These are phyloP conservation scores for Plantago major DNA, from an alignment of 257 asterid genomes.

Conservation along the genomic window DNA sequence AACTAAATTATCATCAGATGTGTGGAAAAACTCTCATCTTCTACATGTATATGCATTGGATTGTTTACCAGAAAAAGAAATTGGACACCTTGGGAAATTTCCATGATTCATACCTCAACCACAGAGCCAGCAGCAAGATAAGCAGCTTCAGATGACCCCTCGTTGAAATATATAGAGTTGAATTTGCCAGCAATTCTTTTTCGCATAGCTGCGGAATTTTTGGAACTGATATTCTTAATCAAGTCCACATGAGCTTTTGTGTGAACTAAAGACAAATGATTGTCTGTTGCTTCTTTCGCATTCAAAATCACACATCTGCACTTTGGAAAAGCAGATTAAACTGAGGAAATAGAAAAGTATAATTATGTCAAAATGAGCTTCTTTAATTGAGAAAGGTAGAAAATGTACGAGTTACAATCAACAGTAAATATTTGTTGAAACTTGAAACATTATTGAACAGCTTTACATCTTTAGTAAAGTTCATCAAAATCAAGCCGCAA, in stretches of 20 bases:
- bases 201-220: conserved; percentile 34
- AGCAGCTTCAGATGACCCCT: conserved; percentile 90
- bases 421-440: too few relatives aligned
- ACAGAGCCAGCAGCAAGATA: conserved; percentile 92
- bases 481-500: too few relatives aligned
- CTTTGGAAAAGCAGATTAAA: conserved; percentile 2
- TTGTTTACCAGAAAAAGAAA: too few relatives aligned
- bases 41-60: too few relatives aligned
- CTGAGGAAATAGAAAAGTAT: conserved; percentile 11
- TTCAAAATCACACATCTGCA: conserved; percentile 64
- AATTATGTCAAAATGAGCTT: neutral
- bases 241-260: conserved; percentile 53
- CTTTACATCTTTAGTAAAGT: too few relatives aligned
- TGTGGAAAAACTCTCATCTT: too few relatives aligned
- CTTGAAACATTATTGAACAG: too few relatives aligned
- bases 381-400: too few relatives aligned
- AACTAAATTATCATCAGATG: too few relatives aligned
- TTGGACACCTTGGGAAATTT: too few relatives aligned
- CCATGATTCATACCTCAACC: conserved; percentile 50
- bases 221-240: conserved; percentile 63
- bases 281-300: conserved; percentile 67
- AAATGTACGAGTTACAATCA: too few relatives aligned
- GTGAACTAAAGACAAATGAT: conserved; percentile 70
- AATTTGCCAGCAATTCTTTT: conserved; percentile 40
- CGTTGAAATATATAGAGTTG: conserved; percentile 82